Evolutionary conservation across 1,139 yeast species (phyloP).

Genomic region (Diutina mesorugosa): DNA sequence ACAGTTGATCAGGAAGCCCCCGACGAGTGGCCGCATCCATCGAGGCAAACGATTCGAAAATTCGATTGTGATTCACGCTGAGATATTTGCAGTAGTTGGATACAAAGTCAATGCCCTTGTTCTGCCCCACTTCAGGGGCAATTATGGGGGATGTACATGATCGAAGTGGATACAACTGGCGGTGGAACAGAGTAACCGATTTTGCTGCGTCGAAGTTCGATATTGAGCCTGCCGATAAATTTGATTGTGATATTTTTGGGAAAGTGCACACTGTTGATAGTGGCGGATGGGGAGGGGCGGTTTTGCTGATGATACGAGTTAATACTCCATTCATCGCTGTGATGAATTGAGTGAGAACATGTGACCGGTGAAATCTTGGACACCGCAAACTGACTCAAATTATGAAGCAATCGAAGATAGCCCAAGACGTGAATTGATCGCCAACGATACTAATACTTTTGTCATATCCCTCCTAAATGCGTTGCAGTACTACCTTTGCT

Average conservation of each 20-base stretch:
- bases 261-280: background rate
- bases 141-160: background rate
- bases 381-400: background rate
- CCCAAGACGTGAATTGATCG: background rate
- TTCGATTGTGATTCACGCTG: background rate
- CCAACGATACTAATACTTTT: background rate
- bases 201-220: background rate
- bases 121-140: background rate
- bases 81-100: background rate
- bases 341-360: background rate
- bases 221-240: background rate
- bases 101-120: background rate
- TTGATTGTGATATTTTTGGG: background rate
- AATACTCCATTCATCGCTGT: background rate
- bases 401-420: background rate
- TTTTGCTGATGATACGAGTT: background rate
- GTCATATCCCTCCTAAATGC: background rate
- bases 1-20: background rate
- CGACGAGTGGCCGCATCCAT: background rate
- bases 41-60: background rate
- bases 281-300: background rate
- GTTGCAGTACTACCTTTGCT: background rate
- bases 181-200: background rate
- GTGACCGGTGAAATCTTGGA: background rate
- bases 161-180: background rate